A percentile compares a stretch with the other conserved stretches of the same genome.
These are phyloP conservation scores for Rhododendron mucronatum DNA, from an alignment of 148 eudicot species.

Conservation along the genomic window DNA sequence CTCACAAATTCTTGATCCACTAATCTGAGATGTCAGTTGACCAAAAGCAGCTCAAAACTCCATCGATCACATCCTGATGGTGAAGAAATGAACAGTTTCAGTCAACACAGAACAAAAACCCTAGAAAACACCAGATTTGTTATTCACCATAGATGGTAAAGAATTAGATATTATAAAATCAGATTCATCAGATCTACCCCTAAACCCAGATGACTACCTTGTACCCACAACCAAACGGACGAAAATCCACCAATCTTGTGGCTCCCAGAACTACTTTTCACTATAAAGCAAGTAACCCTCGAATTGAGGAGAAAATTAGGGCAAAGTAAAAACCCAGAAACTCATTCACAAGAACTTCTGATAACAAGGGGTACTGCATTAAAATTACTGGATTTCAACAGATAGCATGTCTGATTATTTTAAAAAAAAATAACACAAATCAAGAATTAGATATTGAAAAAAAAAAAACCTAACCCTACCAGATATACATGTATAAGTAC, in stretches of 20 bases:
- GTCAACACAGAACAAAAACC: slow-evolving; percentile 18
- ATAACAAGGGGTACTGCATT: neutral
- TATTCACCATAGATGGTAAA: neutral
- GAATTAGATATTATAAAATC: neutral
- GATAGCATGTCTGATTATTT: neutral
- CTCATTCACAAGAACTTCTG: neutral
- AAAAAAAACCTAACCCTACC: slow-evolving; percentile 8
- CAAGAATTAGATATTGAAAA: neutral
- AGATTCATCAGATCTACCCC: slow-evolving; percentile 36
- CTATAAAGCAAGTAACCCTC: neutral
- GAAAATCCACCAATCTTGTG: slow-evolving; percentile 3
- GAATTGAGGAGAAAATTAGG: neutral
- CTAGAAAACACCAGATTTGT: slow-evolving; percentile 15
- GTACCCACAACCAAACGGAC: neutral
- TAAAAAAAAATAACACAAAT: neutral
- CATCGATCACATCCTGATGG: slow-evolving; percentile 30
- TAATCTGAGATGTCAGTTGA: slow-evolving; percentile 38
- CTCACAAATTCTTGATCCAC: slow-evolving; percentile 54
- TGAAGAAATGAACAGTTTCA: slow-evolving; percentile 20
- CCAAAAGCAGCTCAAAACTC: slow-evolving; percentile 40
- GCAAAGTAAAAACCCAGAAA: slow-evolving; percentile 8
- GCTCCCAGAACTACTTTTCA: slow-evolving; percentile 9
- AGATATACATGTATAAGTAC: neutral
- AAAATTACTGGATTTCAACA: slow-evolving; percentile 1
- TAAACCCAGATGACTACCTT: slow-evolving; percentile 14